Evolutionary conservation across 2,329 filamentous ascomycete genomes (phyloP), one percentile per base, ranked within the genome.

Genomic region (Claviceps digitariae): DNA sequence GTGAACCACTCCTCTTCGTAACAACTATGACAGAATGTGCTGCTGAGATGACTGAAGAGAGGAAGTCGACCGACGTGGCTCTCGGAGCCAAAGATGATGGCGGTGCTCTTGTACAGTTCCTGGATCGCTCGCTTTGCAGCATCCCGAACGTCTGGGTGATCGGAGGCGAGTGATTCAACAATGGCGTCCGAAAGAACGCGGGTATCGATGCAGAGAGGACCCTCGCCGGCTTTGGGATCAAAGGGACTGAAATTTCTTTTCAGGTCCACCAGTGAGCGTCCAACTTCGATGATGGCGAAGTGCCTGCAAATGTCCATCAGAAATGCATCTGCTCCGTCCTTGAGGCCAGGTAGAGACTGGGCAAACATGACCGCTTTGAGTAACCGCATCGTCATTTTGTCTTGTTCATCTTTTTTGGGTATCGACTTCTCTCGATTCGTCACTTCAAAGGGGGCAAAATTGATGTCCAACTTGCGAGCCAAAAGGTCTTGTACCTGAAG

Each of bases 1-100:
- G 90, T 90, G 64, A 95, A 98, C 93, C 94, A 99, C 62, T 98
- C 93, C 66, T 98, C 91, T 62, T 93, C 90, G 62, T 96, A 90
- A 66, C 93, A 98, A 58, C 88, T 90, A 66, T 98, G 93, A 61
- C 88, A 93, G 66, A 97, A 95, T 0, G 83, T 84, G 56, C 82
- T 86, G 41, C 86, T 84, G 6, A 98, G 75, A 62, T 91, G 84
- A 55, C 77, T 78, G 70, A 98, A 98, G 68, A 98, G 88, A 0
- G 85, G 82, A 9, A 98, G 76, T 53, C 82, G 83, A 36, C 87
- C 81, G 34, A 90, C 83, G 52, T 86, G 79, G 23, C 77, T 78
- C 41, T 83, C 74, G 1, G 81, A 82, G 2, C 90, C 90, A 58
- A 97, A 89, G 36, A 98, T 88, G 8, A 81, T 83, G 23, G 76